Base-by-base conservation (phyloP, 257 asterid genomes). In the Lycium ferocissimum region DNA sequence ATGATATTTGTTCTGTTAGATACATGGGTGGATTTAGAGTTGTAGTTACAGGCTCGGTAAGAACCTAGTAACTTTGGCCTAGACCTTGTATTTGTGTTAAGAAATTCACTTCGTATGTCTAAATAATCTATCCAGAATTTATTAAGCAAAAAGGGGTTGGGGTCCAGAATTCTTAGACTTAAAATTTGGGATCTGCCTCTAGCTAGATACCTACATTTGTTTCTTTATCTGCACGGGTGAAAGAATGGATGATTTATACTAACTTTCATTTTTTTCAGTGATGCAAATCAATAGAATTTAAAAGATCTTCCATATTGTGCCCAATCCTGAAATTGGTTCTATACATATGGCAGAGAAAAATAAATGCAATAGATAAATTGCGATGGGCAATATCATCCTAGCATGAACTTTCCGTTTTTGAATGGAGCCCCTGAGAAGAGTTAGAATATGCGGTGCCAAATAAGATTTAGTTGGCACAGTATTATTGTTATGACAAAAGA, bases 401-500 rank as follows among this genome's bases (percentile, higher is more conserved):
- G n/a, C 59, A 47, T 47, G 0, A 62, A 73, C 20, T 73, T 20
- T 0, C 7, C 11, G 59, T 45, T 47, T 73, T 22, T 9, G 17
- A 7, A 75, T 75, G 37, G 12, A 49, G 13, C 81, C n/a, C 62
- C 33, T 15, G 12, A 6, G 13, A 49, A 75, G 81, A 12, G 20
- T 49, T 12, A 4, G 62, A 22, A 22, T 6, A 40, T 43, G 20
- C 18, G 45, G 58, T 75, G 26, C 13, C 8, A 22, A 70, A 17
- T 70, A 10, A 70, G 80, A 76, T 51, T 26, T 76, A 76, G 15
- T 4, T 7, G 82, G 26, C 49, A 3, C 40, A 26, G 82, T 76
- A 53, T 38, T 76, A 26, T 33, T 15, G n/a, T 76, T 35, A 22
- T 18, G 59, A 53, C 47, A 8, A 7, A 10, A 11, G 15, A 96